Evolutionary conservation across 768 basidiomycete species (phyloP), one percentile per base, ranked within the genome.

Genomic region (Boletus insuetus): DNA sequence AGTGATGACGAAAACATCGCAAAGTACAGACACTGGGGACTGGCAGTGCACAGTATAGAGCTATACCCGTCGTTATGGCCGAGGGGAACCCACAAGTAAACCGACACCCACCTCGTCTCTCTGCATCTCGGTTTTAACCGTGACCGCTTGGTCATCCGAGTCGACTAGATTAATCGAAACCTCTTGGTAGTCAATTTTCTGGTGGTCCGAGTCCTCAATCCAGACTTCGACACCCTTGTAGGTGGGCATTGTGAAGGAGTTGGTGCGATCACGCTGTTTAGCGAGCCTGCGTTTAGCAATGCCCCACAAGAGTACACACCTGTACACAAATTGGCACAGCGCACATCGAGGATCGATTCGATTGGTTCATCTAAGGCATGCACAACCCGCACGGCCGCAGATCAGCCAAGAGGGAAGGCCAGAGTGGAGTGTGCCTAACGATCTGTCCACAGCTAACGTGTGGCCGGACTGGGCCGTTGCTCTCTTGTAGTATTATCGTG

Each of bases 151-250:
- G 49, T 57, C 55, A 41, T 60, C 41, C 7, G 22, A 24, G 22
- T 51, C 54, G 17, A 64, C 29, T 11, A 64, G 29, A 46, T 52
- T 40, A 39, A 64, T 51, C 14, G 51, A 35, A 8, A 56, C 26
- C 4, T 40, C 46, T 14, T 41, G 51, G 19, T 50, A 32, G 24
- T 22, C 16, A 26, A 64, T 19, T 32, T 45, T 64, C 8, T 37
- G 46, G n/a, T 49, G 3, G 20, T 47, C n/a, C 11, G 58, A 54
- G 31, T 61, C 62, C 35, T 64, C 58, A 20, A 61, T 40, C 63
- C 62, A 64, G 22, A 53, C 52, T 34, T 63, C 62, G 39, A 63
- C 47, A 24, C 24, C 51, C 20, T 46, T 56, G 62, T 54, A 49
- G 19, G 44, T 44, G 44, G 58, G 58, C 62, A 63, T 64, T 32